Evolutionary conservation across 257 asterid genomes (phyloP), one percentile per base, ranked within the genome.

Genomic region (Solanum pinnatisectum): DNA sequence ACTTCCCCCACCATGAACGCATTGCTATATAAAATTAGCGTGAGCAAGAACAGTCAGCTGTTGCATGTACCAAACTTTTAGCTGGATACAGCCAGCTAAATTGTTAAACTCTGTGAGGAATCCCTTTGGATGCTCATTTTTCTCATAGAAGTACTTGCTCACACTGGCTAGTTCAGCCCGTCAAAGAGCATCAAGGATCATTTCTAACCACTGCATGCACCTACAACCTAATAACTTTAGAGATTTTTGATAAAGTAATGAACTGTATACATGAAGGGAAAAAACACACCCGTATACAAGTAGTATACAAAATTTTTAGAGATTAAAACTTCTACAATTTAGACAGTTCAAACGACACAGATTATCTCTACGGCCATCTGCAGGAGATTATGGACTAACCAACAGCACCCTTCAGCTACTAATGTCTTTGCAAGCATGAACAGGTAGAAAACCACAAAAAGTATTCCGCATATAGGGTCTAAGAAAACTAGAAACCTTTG

Each of bases 1-100:
- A 92, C 89, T 91, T 92, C 81, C 90, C 84, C 96, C 93, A 93
- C 94, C 96, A 91, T 60, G 92, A 78, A 78, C 73, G 89, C 96
- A 93, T 93, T 76, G 33, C 89, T 89, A 73, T 73, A 68, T 60
- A 52, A 88, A 63, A 71, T 79, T 44, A 44, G 36, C 3, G 85
- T 44, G 63, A 14, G 37, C 60, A 42, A 79, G 39, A 20, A 79
- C 84, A 79, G 84, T 79, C 39, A 79, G 35, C 37, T 42, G 27
- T 44, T 14, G 16, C 39, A 46, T 44, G 52, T 27, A 42, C 37
- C 37, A 25, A 44, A 14, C 59, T 42, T 14, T 78, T 78, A 42
- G 84, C 60, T 44, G 67, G 35, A 79, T 79, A 79, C 16, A 44
- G 35, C 40, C 39, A 8, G 85, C 67, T 79, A 79, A 79, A 25